A percentile compares a stretch with the other conserved stretches of the same genome.
phyloP scores from a whole-genome alignment of 1,284 basidiomycete species.

The Trametes hirsuta region DNA sequence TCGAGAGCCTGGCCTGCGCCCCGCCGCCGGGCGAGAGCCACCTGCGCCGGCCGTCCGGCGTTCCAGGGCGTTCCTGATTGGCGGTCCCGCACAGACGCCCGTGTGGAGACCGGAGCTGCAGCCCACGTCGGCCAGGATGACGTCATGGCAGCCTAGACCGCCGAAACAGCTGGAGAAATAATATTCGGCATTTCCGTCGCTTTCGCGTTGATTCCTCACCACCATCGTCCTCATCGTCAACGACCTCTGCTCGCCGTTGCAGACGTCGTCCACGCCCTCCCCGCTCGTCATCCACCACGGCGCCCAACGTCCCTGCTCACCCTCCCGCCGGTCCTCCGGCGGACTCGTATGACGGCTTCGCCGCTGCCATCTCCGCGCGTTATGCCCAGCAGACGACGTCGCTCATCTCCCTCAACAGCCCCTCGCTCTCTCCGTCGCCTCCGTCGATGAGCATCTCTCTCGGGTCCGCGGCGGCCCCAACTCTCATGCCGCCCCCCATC shows the following conservation, averaged over 20 bases:
- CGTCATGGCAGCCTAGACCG: constrained; percentile 23
- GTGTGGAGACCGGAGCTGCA: constrained; percentile 12
- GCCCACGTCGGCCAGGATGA: constrained; percentile 8
- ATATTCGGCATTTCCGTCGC: constrained; percentile 12
- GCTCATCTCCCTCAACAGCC: constrained; percentile 21
- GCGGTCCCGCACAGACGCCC: not conserved
- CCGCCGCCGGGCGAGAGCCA: not conserved
- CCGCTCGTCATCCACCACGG: constrained; percentile 19
- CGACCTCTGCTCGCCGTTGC: constrained; percentile 9
- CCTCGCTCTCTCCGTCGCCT: constrained; percentile 4
- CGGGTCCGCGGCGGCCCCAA: not conserved
- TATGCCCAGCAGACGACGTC: constrained; percentile 22
- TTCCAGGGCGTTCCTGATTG: constrained; percentile 12
- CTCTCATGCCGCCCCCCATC: constrained; percentile 3
- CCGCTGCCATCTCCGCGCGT: constrained; percentile 25
- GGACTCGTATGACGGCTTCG: constrained; percentile 18
- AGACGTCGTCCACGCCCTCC: not conserved
- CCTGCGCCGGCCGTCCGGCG: constrained; percentile 1
- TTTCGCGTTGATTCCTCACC: constrained; percentile 21
- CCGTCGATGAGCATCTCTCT: not conserved
- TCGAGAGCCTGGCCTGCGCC: not conserved
- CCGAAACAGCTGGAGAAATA: constrained; percentile 13
- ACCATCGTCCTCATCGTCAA: constrained; percentile 20
- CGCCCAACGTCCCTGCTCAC: constrained; percentile 2
- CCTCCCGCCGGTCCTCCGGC: constrained; percentile 15